Evolutionary conservation across 768 basidiomycete species (phyloP).

Genomic region (Glaciozyma martinii): DNA sequence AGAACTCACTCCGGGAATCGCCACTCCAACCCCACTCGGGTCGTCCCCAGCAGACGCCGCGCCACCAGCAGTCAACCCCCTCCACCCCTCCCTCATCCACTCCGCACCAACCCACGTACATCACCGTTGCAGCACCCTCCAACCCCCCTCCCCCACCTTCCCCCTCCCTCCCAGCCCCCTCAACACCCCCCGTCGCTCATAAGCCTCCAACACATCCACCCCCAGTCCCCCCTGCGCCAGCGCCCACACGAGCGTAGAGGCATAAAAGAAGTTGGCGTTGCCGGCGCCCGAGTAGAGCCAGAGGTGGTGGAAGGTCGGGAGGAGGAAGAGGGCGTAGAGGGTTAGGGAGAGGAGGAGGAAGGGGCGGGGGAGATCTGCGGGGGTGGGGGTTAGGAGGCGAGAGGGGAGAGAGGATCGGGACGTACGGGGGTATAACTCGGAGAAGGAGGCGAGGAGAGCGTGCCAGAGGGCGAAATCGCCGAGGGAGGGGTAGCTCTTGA

Average conservation of each 20-base stretch:
- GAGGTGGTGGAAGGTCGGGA: constrained; percentile 82
- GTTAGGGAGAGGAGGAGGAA: constrained; percentile 75
- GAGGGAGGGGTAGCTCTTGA: constrained; percentile 86
- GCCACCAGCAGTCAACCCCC: too few relatives aligned
- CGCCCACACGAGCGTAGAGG: constrained; percentile 86
- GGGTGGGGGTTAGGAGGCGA: neutral
- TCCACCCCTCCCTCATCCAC: too few relatives aligned
- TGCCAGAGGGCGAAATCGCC: constrained; percentile 82
- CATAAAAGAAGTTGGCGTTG: constrained; percentile 98
- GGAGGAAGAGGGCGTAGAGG: constrained; percentile 68
- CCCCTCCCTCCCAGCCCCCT: constrained; percentile 46
- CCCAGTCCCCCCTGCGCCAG: constrained; percentile 75
- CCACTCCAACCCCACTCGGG: too few relatives aligned
- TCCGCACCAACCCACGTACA: neutral
- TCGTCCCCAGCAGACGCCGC: too few relatives aligned
- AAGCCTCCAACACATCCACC: constrained; percentile 72
- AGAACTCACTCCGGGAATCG: too few relatives aligned
- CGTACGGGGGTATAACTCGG: constrained; percentile 74
- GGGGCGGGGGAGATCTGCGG: constrained; percentile 69
- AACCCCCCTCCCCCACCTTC: constrained; percentile 17
- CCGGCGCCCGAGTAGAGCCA: constrained; percentile 89
- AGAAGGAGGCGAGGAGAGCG: constrained; percentile 69
- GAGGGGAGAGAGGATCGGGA: constrained; percentile 23
- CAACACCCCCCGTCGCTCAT: constrained; percentile 62
- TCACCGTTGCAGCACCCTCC: constrained; percentile 33